phyloP scores from a whole-genome alignment of 2,329 filamentous ascomycete species.

The Ascosphaera aggregata region DNA sequence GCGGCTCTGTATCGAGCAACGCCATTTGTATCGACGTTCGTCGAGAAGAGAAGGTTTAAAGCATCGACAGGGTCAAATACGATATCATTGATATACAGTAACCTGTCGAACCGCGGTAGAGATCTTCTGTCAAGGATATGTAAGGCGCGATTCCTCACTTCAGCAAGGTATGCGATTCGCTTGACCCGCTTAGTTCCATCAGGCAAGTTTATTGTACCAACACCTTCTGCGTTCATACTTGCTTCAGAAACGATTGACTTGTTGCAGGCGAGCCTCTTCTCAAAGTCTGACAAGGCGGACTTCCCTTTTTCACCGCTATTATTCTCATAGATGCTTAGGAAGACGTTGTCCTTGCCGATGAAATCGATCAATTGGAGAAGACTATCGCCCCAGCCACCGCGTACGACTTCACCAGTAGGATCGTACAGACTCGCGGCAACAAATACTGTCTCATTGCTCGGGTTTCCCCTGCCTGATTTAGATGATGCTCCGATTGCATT shows the following conservation, averaged over 20 bases:
- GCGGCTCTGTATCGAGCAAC: constrained; percentile 39
- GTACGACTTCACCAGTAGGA: constrained; percentile 32
- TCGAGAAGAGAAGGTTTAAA: constrained; percentile 37
- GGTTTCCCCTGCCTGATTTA: constrained; percentile 24
- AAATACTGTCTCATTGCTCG: constrained; percentile 41
- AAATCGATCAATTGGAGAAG: constrained; percentile 39
- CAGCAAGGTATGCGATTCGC: constrained; percentile 49
- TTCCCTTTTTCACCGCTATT: constrained; percentile 35
- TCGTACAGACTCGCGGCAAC: constrained; percentile 52
- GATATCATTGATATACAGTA: constrained; percentile 45
- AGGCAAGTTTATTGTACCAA: constrained; percentile 38
- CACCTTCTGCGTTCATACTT: constrained; percentile 30
- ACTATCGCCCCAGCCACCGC: constrained; percentile 39
- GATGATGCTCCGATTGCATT: constrained; percentile 11
- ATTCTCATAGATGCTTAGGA: constrained; percentile 52
- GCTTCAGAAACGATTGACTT: constrained; percentile 35
- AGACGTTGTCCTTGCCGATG: constrained; percentile 43
- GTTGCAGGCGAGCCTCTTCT: constrained; percentile 24
- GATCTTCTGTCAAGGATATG: constrained; percentile 32
- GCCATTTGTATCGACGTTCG: constrained; percentile 30
- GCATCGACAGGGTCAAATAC: constrained; percentile 35
- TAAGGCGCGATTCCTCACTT: constrained; percentile 47
- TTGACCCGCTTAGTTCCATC: constrained; percentile 41
- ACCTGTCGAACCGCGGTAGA: constrained; percentile 25
- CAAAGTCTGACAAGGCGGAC: constrained; percentile 30